These are phyloP conservation scores for Perilla frutescens DNA, from an alignment of 257 asterid genomes.

Conservation along the genomic window DNA sequence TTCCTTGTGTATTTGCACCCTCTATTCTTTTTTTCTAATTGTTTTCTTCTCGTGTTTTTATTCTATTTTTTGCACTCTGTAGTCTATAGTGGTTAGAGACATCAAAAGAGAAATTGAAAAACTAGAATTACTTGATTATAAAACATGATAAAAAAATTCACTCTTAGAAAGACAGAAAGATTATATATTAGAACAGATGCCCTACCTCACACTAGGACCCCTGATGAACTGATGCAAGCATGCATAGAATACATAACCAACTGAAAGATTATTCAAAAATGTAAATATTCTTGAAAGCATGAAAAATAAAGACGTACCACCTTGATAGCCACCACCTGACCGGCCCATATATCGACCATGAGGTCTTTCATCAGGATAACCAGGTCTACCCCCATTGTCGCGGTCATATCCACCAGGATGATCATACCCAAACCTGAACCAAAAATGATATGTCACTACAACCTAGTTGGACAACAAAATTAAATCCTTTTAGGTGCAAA, in stretches of 20 bases:
- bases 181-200: neutral
- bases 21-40: neutral
- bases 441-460: neutral
- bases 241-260: neutral
- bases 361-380: slow-evolving; percentile 86
- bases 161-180: neutral
- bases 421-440: slow-evolving; percentile 75
- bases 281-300: slow-evolving; percentile 8
- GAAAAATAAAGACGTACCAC: slow-evolving; percentile 49
- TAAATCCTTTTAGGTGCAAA: slow-evolving; percentile 1
- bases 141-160: neutral
- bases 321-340: slow-evolving; percentile 75
- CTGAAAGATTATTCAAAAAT: slow-evolving; percentile 11
- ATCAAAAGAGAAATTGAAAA: neutral
- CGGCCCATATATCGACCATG: slow-evolving; percentile 87
- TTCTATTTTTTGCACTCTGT: neutral
- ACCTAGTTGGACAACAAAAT: slow-evolving; percentile 11
- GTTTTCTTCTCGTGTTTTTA: neutral
- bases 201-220: neutral
- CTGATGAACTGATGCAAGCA: neutral
- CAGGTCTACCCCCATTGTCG: slow-evolving; percentile 81
- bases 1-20: neutral
- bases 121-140: neutral
- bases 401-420: slow-evolving; percentile 85
- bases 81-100: neutral